Evolutionary conservation across 352 stramenopile genomes (phyloP).

Genomic region (Globisporangium polare): DNA sequence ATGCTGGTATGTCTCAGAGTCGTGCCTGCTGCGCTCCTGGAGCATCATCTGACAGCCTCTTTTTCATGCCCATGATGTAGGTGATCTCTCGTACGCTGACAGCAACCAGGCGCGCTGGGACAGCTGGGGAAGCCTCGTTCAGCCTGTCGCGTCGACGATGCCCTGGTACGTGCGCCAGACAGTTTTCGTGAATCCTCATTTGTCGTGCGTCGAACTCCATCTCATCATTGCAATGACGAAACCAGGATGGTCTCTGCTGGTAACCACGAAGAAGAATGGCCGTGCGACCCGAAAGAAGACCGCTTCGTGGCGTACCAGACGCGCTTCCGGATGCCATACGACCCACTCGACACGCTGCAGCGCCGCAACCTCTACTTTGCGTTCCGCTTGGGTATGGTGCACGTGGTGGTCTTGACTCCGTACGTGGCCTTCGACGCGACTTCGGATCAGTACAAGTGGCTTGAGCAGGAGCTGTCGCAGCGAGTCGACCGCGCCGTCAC

Average conservation of each 20-base stretch:
- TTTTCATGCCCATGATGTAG: conserved; percentile 18
- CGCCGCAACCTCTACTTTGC: conserved; percentile 90
- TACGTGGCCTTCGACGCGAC: conserved; percentile 80
- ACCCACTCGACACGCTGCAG: conserved; percentile 39
- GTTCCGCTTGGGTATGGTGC: conserved; percentile 83
- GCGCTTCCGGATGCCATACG: conserved; percentile 87
- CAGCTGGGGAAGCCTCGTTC: conserved; percentile 83
- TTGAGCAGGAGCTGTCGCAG: conserved; percentile 73
- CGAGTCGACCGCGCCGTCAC: conserved; percentile 82
- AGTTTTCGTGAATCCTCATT: background rate
- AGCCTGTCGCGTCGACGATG: conserved; percentile 64
- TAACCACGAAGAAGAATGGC: conserved; percentile 85
- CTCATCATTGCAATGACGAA: background rate
- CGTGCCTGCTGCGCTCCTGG: background rate
- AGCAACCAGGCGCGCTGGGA: conserved; percentile 86
- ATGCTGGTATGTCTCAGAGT: conserved; percentile 35
- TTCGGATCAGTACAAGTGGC: conserved; percentile 89
- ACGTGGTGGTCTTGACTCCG: conserved; percentile 89
- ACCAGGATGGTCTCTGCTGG: conserved; percentile 66
- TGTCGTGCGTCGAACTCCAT: background rate
- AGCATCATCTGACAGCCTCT: background rate
- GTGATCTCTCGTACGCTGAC: conserved; percentile 90
- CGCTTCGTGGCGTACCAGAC: conserved; percentile 84
- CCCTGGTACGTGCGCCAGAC: conserved; percentile 24
- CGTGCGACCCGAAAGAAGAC: conserved; percentile 54